These are phyloP conservation scores for Claviceps purpurea DNA, from an alignment of 2,329 filamentous ascomycete genomes.

Conservation along the genomic window DNA sequence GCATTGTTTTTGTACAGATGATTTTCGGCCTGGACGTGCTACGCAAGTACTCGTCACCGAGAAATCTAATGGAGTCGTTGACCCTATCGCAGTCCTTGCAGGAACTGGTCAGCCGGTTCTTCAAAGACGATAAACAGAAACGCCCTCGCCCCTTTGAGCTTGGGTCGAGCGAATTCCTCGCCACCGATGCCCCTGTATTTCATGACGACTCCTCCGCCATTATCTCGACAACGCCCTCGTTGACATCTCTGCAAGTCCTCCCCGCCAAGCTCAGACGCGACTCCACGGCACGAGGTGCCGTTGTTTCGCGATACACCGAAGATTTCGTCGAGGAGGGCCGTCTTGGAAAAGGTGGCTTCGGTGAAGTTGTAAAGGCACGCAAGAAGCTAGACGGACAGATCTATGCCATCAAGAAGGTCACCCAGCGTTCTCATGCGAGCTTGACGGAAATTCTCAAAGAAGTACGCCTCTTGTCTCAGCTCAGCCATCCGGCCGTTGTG, in stretches of 20 bases:
- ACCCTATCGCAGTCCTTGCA: slow-evolving; percentile 61
- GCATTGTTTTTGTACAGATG: slow-evolving; percentile 87
- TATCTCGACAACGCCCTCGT: slow-evolving; percentile 29
- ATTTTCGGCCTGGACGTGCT: slow-evolving; percentile 71
- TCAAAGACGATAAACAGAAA: slow-evolving; percentile 72
- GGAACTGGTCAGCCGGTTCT: slow-evolving; percentile 72
- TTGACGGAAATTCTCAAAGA: slow-evolving; percentile 74
- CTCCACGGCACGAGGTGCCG: slow-evolving; percentile 38
- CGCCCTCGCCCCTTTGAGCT: slow-evolving; percentile 69
- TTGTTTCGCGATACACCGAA: slow-evolving; percentile 64
- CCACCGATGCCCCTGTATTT: slow-evolving; percentile 48
- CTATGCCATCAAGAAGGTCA: slow-evolving; percentile 96
- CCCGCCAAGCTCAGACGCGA: slow-evolving; percentile 45
- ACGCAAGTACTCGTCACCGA: slow-evolving; percentile 67
- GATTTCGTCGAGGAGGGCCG: slow-evolving; percentile 86
- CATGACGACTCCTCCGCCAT: slow-evolving; percentile 29
- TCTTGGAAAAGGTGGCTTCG: slow-evolving; percentile 87
- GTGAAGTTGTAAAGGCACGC: slow-evolving; percentile 87
- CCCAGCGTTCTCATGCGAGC: slow-evolving; percentile 62
- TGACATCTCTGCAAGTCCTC: slow-evolving; percentile 26
- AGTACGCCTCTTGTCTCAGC: slow-evolving; percentile 76
- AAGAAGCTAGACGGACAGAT: slow-evolving; percentile 89
- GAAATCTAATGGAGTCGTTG: slow-evolving; percentile 55
- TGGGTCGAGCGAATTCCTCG: slow-evolving; percentile 50
- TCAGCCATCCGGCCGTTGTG: slow-evolving; percentile 78